Evolutionary conservation across 179 eudicot species (phyloP).

Genomic region (Actinidia chinensis): DNA sequence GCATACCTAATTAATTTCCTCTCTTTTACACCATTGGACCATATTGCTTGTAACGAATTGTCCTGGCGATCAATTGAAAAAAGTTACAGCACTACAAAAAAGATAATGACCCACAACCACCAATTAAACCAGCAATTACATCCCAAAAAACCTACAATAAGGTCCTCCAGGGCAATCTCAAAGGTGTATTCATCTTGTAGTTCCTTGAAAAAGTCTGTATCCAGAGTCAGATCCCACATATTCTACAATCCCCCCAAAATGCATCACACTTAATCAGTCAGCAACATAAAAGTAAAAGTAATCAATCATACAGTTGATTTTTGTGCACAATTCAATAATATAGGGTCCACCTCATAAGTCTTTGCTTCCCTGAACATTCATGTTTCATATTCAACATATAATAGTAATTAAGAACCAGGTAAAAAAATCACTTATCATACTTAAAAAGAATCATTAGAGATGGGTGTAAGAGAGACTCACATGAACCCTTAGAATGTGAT

Average conservation of each 20-base stretch:
- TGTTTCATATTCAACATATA: constrained; percentile 27
- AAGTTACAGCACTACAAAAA: not conserved
- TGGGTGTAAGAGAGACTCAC: no score
- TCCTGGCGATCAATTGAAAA: constrained; percentile 42
- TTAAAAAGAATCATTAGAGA: no score
- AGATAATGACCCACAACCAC: not conserved
- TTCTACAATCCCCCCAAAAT: constrained; percentile 33
- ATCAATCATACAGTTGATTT: not conserved
- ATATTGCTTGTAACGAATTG: constrained; percentile 78
- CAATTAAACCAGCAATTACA: not conserved
- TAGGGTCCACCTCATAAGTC: constrained; percentile 46
- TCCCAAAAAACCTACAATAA: constrained; percentile 50
- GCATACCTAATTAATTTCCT: constrained; percentile 51
- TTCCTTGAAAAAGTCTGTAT: constrained; percentile 61
- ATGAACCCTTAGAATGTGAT: no score
- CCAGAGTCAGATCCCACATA: constrained; percentile 91
- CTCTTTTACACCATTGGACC: constrained; percentile 45
- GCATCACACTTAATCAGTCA: not conserved
- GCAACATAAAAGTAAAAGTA: not conserved
- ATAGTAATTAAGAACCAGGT: not conserved
- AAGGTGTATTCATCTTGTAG: constrained; percentile 69
- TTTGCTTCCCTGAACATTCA: constrained; percentile 58
- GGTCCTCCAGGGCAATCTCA: constrained; percentile 75
- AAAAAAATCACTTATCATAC: no score
- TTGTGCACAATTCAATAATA: not conserved